Evolutionary conservation across 495 filamentous ascomycete species (phyloP).

Genomic region (Penicillium salamii): DNA sequence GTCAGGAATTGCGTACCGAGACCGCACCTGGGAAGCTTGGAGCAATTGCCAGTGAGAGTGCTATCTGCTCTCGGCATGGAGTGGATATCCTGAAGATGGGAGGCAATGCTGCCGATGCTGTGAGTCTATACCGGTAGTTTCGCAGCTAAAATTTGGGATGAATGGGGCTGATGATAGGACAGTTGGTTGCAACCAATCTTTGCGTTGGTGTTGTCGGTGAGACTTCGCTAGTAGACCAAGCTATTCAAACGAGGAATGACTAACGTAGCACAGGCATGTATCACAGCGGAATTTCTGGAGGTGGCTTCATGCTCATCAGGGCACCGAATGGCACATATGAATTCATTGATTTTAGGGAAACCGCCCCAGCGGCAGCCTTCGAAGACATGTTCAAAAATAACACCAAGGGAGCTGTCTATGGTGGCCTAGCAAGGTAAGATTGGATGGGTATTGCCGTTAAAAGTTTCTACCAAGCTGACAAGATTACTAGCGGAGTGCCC

Average conservation of each 20-base stretch:
- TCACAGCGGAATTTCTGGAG: conserved; percentile 83
- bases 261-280: conserved; percentile 61
- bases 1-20: not conserved
- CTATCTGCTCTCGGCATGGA: conserved; percentile 73
- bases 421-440: conserved; percentile 62
- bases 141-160: too few relatives aligned
- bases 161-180: not conserved
- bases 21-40: conserved; percentile 50
- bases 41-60: conserved; percentile 77
- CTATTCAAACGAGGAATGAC: not conserved
- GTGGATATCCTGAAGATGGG: conserved; percentile 65
- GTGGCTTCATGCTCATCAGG: conserved; percentile 82
- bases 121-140: conserved; percentile 24
- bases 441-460: not conserved
- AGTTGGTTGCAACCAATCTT: conserved; percentile 67
- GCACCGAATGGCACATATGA: conserved; percentile 63
- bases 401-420: conserved; percentile 41
- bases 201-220: conserved; percentile 72
- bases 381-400: conserved; percentile 77
- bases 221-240: not conserved
- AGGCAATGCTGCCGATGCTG: conserved; percentile 74
- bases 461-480: not conserved
- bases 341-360: conserved; percentile 82
- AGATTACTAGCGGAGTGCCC: conserved; percentile 61
- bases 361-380: conserved; percentile 72